Base-by-base conservation (phyloP, 2,329 filamentous ascomycete species). In the Trichoderma atroviride region DNA sequence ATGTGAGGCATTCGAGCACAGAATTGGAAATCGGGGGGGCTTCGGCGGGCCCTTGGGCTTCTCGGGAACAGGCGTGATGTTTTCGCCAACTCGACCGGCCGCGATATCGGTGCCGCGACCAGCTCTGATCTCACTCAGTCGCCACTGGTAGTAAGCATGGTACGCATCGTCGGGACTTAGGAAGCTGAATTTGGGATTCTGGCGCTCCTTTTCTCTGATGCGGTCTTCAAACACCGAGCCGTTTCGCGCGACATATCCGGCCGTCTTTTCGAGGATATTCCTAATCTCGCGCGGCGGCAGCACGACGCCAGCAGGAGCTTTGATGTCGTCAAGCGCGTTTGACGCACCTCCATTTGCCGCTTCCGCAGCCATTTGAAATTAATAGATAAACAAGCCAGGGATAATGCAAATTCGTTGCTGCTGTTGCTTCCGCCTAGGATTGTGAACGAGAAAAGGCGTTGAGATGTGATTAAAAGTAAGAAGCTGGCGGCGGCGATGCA, bases 1-100 rank as follows among this genome's bases (percentile, higher is more conserved):
- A 99, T 97, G 74, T 94, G 95, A 69, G 96, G 96, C 93, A 98
- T 97, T 78, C 94, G 92, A 74, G 96, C 94, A 68, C 93, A 97
- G 83, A 97, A 99, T 74, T 92, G 88, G 77, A 96, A 98, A 75
- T 94, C 91, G 69, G 92, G 88, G 88, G 19, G 96, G 96, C 76
- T 94, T 89, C 55, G 91, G 89, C 9, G 95, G 95, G 27, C 94
- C 95, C 79, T 92, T 88, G 55, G 93, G 90, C 78, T 92, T 93
- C 68, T 83, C 83, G 29, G 62, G 31, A 29, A 66, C 70, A 50
- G 82, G 83, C 62, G 83, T 82, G 19, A 79, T 82, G 53, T 83
- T 83, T 74, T 94, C 92, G 70, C 87, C 90, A 55, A 86, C 86
- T 74, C 92, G 88, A 64, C 94, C 94, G 69, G 92, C 92, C 68